Evolutionary conservation across 108 stramenopile genomes (phyloP).

Genomic region (Skeletonema marinoi): DNA sequence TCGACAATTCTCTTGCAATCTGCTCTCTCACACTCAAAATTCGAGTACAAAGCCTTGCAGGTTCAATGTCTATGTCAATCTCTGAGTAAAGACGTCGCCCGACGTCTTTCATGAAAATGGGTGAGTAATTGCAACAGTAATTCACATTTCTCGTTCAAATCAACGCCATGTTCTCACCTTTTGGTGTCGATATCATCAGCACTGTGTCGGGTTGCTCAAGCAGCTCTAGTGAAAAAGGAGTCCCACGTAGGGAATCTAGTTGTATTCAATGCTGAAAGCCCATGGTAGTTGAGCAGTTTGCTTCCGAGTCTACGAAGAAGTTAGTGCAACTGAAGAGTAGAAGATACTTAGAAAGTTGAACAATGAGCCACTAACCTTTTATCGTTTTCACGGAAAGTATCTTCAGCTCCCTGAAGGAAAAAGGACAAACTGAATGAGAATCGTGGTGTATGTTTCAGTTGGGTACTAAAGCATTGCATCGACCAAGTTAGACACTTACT

Average conservation of each 20-base stretch:
- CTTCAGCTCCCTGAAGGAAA: slow-evolving; percentile 9
- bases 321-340: background rate
- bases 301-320: slow-evolving; percentile 26
- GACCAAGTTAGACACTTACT: background rate
- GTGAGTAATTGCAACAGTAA: too few relatives aligned
- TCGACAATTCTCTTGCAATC: slow-evolving; percentile 63
- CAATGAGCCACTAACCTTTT: slow-evolving; percentile 14
- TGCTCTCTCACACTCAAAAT: slow-evolving; percentile 75
- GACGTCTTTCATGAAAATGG: background rate
- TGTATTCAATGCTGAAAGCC: slow-evolving; percentile 65
- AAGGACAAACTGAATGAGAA: background rate
- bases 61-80: slow-evolving; percentile 74
- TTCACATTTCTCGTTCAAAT: too few relatives aligned
- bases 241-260: slow-evolving; percentile 80
- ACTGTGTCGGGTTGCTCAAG: slow-evolving; percentile 54
- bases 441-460: background rate
- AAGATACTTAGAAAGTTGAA: background rate
- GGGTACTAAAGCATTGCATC: background rate
- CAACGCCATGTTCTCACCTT: background rate
- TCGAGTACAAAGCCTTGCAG: slow-evolving; percentile 57
- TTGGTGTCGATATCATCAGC: slow-evolving; percentile 45
- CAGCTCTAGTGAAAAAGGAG: slow-evolving; percentile 63
- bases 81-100: slow-evolving; percentile 39
- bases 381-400: slow-evolving; percentile 38
- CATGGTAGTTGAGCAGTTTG: slow-evolving; percentile 68